phyloP scores from a whole-genome alignment of 1,284 basidiomycete genomes.

The Neolentinus lepideus region DNA sequence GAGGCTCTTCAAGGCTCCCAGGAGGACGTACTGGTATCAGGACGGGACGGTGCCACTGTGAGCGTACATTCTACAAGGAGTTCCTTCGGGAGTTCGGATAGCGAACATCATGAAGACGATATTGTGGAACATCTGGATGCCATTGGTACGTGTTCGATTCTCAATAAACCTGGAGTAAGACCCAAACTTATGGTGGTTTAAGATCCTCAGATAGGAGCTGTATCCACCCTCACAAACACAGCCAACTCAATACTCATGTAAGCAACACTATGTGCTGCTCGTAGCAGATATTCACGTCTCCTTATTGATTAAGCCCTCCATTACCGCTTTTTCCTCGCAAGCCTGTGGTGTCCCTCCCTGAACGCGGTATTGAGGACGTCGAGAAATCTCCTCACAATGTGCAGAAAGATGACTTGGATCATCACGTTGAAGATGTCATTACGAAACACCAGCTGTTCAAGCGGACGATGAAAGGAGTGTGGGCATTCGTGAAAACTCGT shows the following conservation, averaged over 20 bases:
- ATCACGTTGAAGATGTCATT: conserved; percentile 76
- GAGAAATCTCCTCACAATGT: conserved; percentile 24
- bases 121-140: conserved; percentile 75
- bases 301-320: conserved; percentile 42
- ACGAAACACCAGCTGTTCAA: conserved; percentile 56
- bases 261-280: conserved; percentile 11
- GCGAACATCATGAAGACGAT: conserved; percentile 54
- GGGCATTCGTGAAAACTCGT: conserved; percentile 84
- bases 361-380: conserved; percentile 15
- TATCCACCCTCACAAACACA: conserved; percentile 69
- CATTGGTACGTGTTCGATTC: conserved; percentile 40
- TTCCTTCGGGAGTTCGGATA: conserved; percentile 9
- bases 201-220: conserved; percentile 70
- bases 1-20: conserved; percentile 23
- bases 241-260: conserved; percentile 72
- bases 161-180: background rate
- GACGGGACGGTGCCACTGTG: conserved; percentile 36
- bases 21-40: conserved; percentile 25
- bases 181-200: conserved; percentile 4
- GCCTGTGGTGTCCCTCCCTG: conserved; percentile 50
- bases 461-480: conserved; percentile 63
- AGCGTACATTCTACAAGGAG: conserved; percentile 22
- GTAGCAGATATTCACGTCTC: background rate
- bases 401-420: conserved; percentile 59
- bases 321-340: conserved; percentile 61